Evolutionary conservation across 768 basidiomycete species (phyloP), one percentile per base, ranked within the genome.

Genomic region (Phylloporus arenicola): DNA sequence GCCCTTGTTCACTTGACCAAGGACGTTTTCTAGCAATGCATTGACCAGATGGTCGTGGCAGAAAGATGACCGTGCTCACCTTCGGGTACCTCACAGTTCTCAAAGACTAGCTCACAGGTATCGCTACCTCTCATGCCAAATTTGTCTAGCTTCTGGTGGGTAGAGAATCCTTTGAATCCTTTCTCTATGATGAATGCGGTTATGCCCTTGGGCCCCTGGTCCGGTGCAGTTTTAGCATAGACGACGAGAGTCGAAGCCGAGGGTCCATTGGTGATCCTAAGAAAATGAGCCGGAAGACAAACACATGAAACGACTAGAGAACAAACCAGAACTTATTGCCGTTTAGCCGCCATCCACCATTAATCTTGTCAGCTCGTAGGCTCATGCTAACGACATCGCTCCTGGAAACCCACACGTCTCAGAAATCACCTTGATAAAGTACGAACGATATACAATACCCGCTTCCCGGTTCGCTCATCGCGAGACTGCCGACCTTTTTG

Each of bases 301-400:
- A 43, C 22, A 37, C 12, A 12, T 6, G 52, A 43, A 30, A 25
- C 4, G 27, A 37, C 24, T 8, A 34, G 16, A n/a, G 19, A 30
- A 14, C 57, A 17, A 19, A 91, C 93, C 93, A 97, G 70, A 94
- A 94, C 67, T 96, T 96, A 58, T 83, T 91, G 1, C 93, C 94
- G 60, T 89, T 94, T 55, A 97, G 67, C 51, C 74, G 72, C 77
- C 81, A 96, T 33, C 89, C 85, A 37, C 83, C 87, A 24, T 79
- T 70, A 6, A 84, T 75, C 72, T 86, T 88, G 57, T 86, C 84
- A 20, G 92, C 92, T 52, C 77, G 83, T 50, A 92, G 72, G 60
- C 76, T 76, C 94, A 97, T 97, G 62, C 89, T 90, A 17, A 96
- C 83, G n/a, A 97, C 93, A 69, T 97, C 93, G 61, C 90, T 92